Conservation (phyloP, 768 basidiomycete species). For the Kwoniella dejecticola region DNA sequence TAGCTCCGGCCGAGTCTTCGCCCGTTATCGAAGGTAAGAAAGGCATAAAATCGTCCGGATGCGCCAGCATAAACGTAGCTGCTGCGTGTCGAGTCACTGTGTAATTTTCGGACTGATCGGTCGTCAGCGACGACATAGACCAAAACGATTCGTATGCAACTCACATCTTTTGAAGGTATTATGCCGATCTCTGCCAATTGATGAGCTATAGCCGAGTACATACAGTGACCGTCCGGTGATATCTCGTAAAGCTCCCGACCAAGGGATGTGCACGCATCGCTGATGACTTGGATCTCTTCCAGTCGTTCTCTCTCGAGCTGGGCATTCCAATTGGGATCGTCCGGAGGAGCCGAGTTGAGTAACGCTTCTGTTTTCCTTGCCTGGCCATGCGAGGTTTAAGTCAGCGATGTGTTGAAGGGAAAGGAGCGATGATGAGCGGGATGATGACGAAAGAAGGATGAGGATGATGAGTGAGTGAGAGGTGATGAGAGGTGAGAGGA, state of each 20-base stretch:
- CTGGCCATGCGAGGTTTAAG: constrained; percentile 22
- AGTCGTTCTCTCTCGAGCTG: constrained; percentile 51
- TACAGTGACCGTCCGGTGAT: constrained; percentile 92
- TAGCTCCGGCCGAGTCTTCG: constrained; percentile 69
- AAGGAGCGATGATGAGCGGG: too few species aligned
- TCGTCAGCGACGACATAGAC: too few species aligned
- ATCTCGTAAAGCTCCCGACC: constrained; percentile 61
- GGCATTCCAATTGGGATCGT: constrained; percentile 48
- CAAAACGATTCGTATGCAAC: too few species aligned
- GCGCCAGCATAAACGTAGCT: constrained; percentile 74
- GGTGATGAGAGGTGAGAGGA: too few species aligned
- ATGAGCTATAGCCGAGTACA: constrained; percentile 91
- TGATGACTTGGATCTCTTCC: constrained; percentile 52
- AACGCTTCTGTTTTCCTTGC: constrained; percentile 53
- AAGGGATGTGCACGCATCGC: constrained; percentile 45
- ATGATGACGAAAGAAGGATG: too few species aligned
- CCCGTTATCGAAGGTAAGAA: constrained; percentile 74
- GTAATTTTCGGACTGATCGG: constrained; percentile 28
- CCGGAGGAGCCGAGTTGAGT: constrained; percentile 45
- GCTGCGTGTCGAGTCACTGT: constrained; percentile 65
- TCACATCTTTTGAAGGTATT: constrained; percentile 59
- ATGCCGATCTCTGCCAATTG: constrained; percentile 77
- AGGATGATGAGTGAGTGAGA: neutral
- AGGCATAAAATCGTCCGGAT: constrained; percentile 88
- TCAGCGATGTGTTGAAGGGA: too few species aligned